These are phyloP conservation scores for Oligophagozyma castellii DNA, from an alignment of 1,139 yeast genomes.

Conservation along the genomic window DNA sequence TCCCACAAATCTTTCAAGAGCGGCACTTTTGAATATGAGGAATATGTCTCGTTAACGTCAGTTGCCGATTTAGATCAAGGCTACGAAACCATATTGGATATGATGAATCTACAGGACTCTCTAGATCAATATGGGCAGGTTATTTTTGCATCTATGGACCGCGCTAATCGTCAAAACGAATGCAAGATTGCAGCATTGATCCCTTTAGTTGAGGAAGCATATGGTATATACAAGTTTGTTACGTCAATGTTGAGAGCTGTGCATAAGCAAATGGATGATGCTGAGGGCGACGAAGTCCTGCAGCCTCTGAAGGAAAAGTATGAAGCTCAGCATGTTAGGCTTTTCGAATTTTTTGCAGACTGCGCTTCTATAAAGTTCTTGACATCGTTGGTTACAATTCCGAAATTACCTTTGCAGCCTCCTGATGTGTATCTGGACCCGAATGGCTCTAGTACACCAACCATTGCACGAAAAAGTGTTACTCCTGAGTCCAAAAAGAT, in stretches of 20 bases:
- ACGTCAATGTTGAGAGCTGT: slow-evolving; percentile 87
- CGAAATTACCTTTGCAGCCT: slow-evolving; percentile 63
- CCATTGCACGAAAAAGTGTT: slow-evolving; percentile 4
- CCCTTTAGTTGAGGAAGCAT: slow-evolving; percentile 85
- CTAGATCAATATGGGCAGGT: slow-evolving; percentile 70
- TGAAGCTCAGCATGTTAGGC: slow-evolving; percentile 63
- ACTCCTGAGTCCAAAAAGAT: slow-evolving; percentile 5
- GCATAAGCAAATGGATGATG: slow-evolving; percentile 58
- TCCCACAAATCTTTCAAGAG: slow-evolving; percentile 71
- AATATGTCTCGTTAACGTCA: slow-evolving; percentile 73
- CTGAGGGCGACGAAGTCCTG: slow-evolving; percentile 47
- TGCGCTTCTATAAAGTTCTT: slow-evolving; percentile 77
- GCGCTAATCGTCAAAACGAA: slow-evolving; percentile 31
- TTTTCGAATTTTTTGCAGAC: slow-evolving; percentile 81
- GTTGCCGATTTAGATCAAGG: slow-evolving; percentile 95
- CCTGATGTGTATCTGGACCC: slow-evolving; percentile 25
- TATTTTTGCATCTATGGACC: slow-evolving; percentile 57
- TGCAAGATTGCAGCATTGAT: slow-evolving; percentile 81
- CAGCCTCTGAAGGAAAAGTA: slow-evolving; percentile 63
- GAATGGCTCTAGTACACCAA: background rate
- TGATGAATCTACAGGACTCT: slow-evolving; percentile 77
- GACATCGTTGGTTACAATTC: slow-evolving; percentile 74
- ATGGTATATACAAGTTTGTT: slow-evolving; percentile 81
- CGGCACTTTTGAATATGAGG: slow-evolving; percentile 94
- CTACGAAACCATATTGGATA: slow-evolving; percentile 73